Evolutionary conservation across 164 flowering plant genomes (phyloP), one percentile per base, ranked within the genome.

Genomic region (Vitis labrusca): DNA sequence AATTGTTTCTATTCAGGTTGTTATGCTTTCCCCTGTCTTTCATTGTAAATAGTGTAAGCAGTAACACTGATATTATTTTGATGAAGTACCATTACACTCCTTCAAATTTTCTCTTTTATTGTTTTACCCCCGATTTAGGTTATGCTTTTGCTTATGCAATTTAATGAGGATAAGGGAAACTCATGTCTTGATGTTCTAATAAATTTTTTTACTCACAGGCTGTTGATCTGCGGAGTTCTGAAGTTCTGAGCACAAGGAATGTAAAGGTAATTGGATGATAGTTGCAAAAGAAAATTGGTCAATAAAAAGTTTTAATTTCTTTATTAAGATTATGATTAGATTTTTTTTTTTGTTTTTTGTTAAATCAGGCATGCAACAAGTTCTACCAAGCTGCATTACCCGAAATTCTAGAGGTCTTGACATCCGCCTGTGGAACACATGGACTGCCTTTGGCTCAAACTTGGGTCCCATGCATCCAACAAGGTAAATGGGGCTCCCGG

Each of bases 381-480:
- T 73, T 83, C 12, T 84, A 81, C 77, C 78, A 84, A 71, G 77
- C 81, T 67, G 86, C 82, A 19, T 53, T 85, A 52, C 80, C 83
- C 11, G 99, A 89, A 85, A 91, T 94, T 73, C 55, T 53, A 63
- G 84, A 85, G 65, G 84, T 92, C 15, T 59, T 91, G 75, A 86
- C 73, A 78, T 75, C 81, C 55, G 89, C 84, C n/a, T 87, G 99
- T 73, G 85, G 90, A 66, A 78, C 89, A 9, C 92, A 89, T 71
- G 75, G 73, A 67, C 72, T 94, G 76, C 99, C 97, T 8, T 77
- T 94, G 69, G 99, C 97, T 50, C 99, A 89, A 75, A 88, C 94
- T 27, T 92, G 99, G 99, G 85, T 82, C 27, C 77, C 94, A 7
- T 94, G 92, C 77, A 73, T 71, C 49, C 88, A 84, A 70, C 93